Evolutionary conservation across 1,284 basidiomycete genomes (phyloP), one percentile per base, ranked within the genome.

Genomic region (Cryptococcus sp.): DNA sequence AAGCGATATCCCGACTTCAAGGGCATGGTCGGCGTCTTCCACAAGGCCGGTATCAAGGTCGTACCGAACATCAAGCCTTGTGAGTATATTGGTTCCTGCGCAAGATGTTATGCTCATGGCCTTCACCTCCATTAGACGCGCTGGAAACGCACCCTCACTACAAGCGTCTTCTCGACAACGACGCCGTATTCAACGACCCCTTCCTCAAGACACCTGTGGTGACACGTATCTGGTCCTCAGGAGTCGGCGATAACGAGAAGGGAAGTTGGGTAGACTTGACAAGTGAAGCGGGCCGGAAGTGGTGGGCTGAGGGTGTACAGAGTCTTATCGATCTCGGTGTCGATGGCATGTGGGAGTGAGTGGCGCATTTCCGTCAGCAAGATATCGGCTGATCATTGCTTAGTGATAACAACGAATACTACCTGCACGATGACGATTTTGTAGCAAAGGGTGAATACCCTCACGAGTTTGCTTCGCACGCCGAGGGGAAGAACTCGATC

Each of bases 371-470:
- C 40, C 1, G 8, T n/a, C 19, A 4, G 13, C 4, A 2, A 0
- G 15, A 16, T 40, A 17, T 38, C 17, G 13, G 15, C 27, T n/a
- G 7, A 10, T 53, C 19, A 11, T 15, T 40, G 19, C 11, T 49
- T 54, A 78, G 77, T 64, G 80, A 81, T 64, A 81, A 81, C 73
- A 78, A 80, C 72, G 80, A 81, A 62, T 81, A 71, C 56, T 73
- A 73, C 39, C 71, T 80, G 8, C 79, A 78, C 50, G 77, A 79
- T 50, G 79, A 80, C 60, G 69, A 63, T 15, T 80, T 75, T 61
- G 53, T 72, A 38, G 59, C 60, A 31, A 53, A 66, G 41, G 71
- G 71, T 58, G 58, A 69, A 38, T 59, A 71, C 47, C 65, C 63
- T 1, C 59, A 70, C 27, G 47, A 61, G 6, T 53, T 70, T 27